Evolutionary conservation across 257 asterid genomes (phyloP), one percentile per base, ranked within the genome.

Genomic region (Solanum etuberosum): DNA sequence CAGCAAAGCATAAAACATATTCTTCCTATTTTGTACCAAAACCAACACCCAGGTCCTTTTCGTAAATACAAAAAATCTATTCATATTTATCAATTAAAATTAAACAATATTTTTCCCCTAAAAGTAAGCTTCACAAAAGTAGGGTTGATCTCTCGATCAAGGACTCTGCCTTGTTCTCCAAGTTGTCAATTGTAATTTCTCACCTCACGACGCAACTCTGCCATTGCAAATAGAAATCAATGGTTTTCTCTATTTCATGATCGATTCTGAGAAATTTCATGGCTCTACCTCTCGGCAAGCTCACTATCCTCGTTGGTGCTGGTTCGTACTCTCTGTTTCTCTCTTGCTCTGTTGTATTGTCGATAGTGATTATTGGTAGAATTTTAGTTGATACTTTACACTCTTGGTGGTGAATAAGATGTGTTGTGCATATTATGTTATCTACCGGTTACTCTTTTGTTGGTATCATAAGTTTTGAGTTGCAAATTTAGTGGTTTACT

Each of bases 241-340:
- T 89, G 90, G 40, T 61, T 80, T 40, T 7, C 43, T 31, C 86
- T 32, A 65, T 43, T 67, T 65, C 31, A 42, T 74, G 87, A 88
- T 89, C 78, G 87, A 84, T 87, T 88, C 57, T 34, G 25, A 85
- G 82, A 37, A 89, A 84, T 91, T 76, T 67, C 15, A 96, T 96
- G 99, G 98, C 99, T 83, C 95, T 97, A 81, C 90, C 99, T 81
- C 87, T 97, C 46, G 98, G 97, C 89, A 97, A 97, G 95, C 94
- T 97, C 85, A 87, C 96, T 20, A 89, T 97, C 87, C 86, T 95
- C 92, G 91, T 95, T 65, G 99, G 99, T 85, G 97, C 99, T 86
- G 99, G 99, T 95, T 32, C 71, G 88, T 89, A 23, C 59, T 71
- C 87, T 35, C 81, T 29, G 5, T 63, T 63, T 72, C n/a, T 73